These are phyloP conservation scores for Lachancea thermotolerans DNA, from an alignment of 805 yeast genomes.

Conservation along the genomic window DNA sequence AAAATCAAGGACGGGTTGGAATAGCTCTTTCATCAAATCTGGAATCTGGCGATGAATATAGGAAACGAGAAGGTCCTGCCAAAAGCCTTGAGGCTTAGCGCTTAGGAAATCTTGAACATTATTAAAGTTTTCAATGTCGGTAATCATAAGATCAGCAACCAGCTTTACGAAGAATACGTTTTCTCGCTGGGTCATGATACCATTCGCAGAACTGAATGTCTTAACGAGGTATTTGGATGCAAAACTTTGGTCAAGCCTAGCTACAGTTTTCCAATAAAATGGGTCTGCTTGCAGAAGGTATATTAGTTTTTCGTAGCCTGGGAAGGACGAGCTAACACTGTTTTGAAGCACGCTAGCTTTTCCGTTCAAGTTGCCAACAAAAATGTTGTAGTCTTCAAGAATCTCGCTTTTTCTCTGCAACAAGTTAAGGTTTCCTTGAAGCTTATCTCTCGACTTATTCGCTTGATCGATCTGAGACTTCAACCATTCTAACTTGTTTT, in stretches of 20 bases:
- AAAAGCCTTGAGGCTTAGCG: slow-evolving; percentile 28
- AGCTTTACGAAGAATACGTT: slow-evolving; percentile 60
- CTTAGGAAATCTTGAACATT: slow-evolving; percentile 23
- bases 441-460: slow-evolving; percentile 64
- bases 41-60: slow-evolving; percentile 36
- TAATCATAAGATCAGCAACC: slow-evolving; percentile 40
- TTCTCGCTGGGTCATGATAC: slow-evolving; percentile 45
- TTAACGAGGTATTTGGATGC: slow-evolving; percentile 25
- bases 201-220: slow-evolving; percentile 26
- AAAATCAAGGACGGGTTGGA: slow-evolving; percentile 35
- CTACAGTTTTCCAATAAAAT: slow-evolving; percentile 54
- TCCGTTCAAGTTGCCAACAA: slow-evolving; percentile 1
- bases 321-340: slow-evolving; percentile 15
- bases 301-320: slow-evolving; percentile 62
- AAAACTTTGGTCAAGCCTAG: slow-evolving; percentile 32
- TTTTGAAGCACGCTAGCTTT: not conserved
- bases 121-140: slow-evolving; percentile 31
- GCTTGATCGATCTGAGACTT: slow-evolving; percentile 65
- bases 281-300: slow-evolving; percentile 83
- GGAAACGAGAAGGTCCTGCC: slow-evolving; percentile 38
- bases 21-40: slow-evolving; percentile 24
- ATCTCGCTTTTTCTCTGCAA: slow-evolving; percentile 59
- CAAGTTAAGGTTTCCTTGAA: slow-evolving; percentile 70
- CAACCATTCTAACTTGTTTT: slow-evolving; percentile 55
- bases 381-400: slow-evolving; percentile 8